Evolutionary conservation across 805 yeast species (phyloP).

Genomic region (Starmerella lactis-condensi): DNA sequence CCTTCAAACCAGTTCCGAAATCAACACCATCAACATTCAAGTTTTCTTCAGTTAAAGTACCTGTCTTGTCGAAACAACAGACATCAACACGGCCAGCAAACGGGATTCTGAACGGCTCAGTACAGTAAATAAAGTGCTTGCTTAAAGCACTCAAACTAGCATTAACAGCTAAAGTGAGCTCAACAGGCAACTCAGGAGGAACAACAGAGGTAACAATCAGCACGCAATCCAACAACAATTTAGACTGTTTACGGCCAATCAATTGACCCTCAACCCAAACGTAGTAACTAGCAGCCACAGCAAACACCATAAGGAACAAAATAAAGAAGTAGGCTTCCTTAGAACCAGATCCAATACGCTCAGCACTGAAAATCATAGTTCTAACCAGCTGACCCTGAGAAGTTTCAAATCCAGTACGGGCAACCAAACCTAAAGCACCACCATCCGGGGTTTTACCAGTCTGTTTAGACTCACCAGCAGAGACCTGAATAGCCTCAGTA

Average conservation of each 20-base stretch:
- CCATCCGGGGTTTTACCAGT: slow-evolving; percentile 52
- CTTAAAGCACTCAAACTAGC: slow-evolving; percentile 71
- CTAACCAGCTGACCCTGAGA: slow-evolving; percentile 94
- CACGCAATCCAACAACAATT: slow-evolving; percentile 85
- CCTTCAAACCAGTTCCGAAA: slow-evolving; percentile 41
- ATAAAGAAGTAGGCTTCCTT: slow-evolving; percentile 86
- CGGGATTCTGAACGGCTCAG: slow-evolving; percentile 96
- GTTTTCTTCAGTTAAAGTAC: slow-evolving; percentile 94
- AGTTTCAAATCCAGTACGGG: slow-evolving; percentile 95
- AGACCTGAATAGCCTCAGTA: slow-evolving; percentile 84
- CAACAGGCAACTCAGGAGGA: slow-evolving; percentile 98
- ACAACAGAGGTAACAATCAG: slow-evolving; percentile 92
- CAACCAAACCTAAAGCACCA: slow-evolving; percentile 80
- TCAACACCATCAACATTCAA: slow-evolving; percentile 92
- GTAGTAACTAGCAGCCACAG: slow-evolving; percentile 89
- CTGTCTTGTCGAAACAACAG: slow-evolving; percentile 96
- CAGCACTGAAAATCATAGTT: slow-evolving; percentile 93
- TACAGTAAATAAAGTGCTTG: slow-evolving; percentile 80
- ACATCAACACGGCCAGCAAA: slow-evolving; percentile 95
- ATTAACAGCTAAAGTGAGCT: slow-evolving; percentile 94
- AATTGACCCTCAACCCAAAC: slow-evolving; percentile 96
- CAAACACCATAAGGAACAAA: slow-evolving; percentile 72
- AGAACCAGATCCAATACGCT: slow-evolving; percentile 89
- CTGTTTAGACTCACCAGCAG: slow-evolving; percentile 36
- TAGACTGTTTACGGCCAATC: slow-evolving; percentile 89